Percentiles rank a stretch among this genome's conserved stretches.
phyloP scores from a whole-genome alignment of 2,329 filamentous ascomycete species.

The Scedosporium dehoogii region DNA sequence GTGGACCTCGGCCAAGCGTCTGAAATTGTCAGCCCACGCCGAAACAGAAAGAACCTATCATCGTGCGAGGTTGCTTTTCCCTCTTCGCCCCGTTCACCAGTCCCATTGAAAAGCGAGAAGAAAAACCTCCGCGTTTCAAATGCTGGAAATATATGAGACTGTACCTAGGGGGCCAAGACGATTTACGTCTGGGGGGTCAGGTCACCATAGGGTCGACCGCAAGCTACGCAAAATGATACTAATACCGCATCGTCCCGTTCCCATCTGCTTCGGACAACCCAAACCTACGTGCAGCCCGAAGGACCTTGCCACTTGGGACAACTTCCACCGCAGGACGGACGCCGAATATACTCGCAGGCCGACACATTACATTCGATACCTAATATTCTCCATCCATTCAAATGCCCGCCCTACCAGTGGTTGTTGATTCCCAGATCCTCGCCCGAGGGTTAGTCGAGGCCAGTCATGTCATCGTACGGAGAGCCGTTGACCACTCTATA shows the following conservation, averaged over 20 bases:
- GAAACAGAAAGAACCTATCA: background rate
- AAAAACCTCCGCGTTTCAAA: too few species aligned
- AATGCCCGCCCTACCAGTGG: background rate
- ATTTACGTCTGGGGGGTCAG: too few species aligned
- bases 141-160: too few species aligned
- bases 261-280: background rate
- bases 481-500: background rate
- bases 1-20: background rate
- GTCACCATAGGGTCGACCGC: too few species aligned
- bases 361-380: background rate
- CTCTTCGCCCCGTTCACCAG: background rate
- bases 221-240: too few species aligned
- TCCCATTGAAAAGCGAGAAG: too few species aligned
- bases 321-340: background rate
- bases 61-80: background rate
- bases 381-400: background rate
- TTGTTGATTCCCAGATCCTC: background rate
- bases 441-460: background rate
- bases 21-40: background rate
- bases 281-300: background rate
- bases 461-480: background rate
- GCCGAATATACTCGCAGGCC: background rate
- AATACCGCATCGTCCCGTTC: too few species aligned
- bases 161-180: too few species aligned
- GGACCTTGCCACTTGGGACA: background rate